A percentile compares a stretch with the other conserved stretches of the same genome.
Conservation (phyloP, 1,284 basidiomycete species). For the Polyporus tsugae region DNA sequence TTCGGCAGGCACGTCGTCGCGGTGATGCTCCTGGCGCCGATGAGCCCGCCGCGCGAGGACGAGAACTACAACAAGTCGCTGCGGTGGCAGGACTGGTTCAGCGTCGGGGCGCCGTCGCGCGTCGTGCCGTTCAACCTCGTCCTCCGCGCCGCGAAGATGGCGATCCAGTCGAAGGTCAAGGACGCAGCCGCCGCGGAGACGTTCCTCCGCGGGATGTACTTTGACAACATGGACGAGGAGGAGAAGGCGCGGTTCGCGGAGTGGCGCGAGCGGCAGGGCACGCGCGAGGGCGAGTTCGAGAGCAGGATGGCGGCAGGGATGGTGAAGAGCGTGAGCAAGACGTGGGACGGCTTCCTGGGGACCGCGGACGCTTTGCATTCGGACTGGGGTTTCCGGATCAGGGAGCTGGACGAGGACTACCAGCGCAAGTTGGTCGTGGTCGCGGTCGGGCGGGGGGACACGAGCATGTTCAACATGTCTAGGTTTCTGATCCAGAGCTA, state of each 20-base stretch:
- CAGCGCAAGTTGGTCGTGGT: constrained; percentile 54
- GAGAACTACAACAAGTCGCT: constrained; percentile 52
- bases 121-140: constrained; percentile 51
- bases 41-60: constrained; percentile 58
- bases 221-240: constrained; percentile 50
- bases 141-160: constrained; percentile 42
- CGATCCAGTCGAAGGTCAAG: constrained; percentile 47
- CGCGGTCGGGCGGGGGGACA: constrained; percentile 50
- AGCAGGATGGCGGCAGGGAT: constrained; percentile 50
- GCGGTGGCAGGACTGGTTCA: constrained; percentile 54
- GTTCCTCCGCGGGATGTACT: constrained; percentile 51
- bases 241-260: constrained; percentile 50
- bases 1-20: constrained; percentile 54
- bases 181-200: constrained; percentile 50
- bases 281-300: constrained; percentile 53
- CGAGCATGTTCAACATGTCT: constrained; percentile 50
- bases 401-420: constrained; percentile 53
- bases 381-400: constrained; percentile 61
- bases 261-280: constrained; percentile 52
- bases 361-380: constrained; percentile 53
- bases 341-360: constrained; percentile 63
- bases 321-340: constrained; percentile 54
- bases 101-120: constrained; percentile 53
- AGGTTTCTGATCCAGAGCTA: constrained; percentile 55
- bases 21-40: constrained; percentile 54